A percentile compares a stretch with the other conserved stretches of the same genome.
Conservation (phyloP, 2,329 filamentous ascomycete species). For the Colletotrichum shisoi region DNA sequence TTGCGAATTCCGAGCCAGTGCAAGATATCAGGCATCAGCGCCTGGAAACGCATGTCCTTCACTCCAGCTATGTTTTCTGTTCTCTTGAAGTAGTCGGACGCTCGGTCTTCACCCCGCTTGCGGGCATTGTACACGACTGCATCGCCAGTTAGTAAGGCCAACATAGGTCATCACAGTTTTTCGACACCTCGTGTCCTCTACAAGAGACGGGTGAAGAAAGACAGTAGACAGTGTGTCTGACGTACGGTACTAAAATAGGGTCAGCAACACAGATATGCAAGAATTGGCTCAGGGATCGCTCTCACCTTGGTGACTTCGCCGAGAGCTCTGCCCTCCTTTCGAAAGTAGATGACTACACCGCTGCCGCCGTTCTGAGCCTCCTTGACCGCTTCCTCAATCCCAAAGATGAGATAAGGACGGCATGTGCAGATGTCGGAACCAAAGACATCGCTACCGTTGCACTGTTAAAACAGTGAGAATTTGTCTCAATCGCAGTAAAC, state of each 20-base stretch:
- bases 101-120: slow-evolving; percentile 79
- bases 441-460: slow-evolving; percentile 97
- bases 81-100: slow-evolving; percentile 92
- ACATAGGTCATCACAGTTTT: slow-evolving; percentile 1
- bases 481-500: background rate
- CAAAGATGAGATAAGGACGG: slow-evolving; percentile 93
- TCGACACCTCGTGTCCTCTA: background rate
- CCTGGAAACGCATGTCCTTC: slow-evolving; percentile 97
- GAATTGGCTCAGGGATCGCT: slow-evolving; percentile 47
- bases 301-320: slow-evolving; percentile 94
- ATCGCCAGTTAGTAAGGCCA: slow-evolving; percentile 9
- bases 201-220: background rate
- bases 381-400: slow-evolving; percentile 96
- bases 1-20: slow-evolving; percentile 99
- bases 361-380: slow-evolving; percentile 94
- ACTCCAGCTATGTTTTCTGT: slow-evolving; percentile 99
- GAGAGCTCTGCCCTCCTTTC: slow-evolving; percentile 92
- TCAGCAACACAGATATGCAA: slow-evolving; percentile 45
- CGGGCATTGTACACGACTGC: slow-evolving; percentile 76
- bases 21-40: slow-evolving; percentile 95
- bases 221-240: slow-evolving; percentile 27
- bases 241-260: slow-evolving; percentile 56
- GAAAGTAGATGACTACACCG: slow-evolving; percentile 97
- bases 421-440: slow-evolving; percentile 98
- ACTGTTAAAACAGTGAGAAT: slow-evolving; percentile 53